Evolutionary conservation across 2,329 filamentous ascomycete species (phyloP), one percentile per base, ranked within the genome.

Genomic region (Epichloe uncinata): DNA sequence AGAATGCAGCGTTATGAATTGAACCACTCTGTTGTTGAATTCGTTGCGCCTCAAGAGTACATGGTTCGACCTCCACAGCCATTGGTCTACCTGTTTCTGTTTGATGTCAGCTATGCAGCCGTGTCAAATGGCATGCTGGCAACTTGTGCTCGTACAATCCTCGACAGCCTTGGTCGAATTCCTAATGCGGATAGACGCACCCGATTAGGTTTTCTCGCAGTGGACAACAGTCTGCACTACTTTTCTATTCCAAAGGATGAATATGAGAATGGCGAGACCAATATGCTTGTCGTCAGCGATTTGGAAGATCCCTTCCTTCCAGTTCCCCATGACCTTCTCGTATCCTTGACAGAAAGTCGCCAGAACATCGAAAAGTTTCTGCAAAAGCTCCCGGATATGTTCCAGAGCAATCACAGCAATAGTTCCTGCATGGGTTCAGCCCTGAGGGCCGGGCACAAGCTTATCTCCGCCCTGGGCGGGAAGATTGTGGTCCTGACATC

Each of bases 41-140:
- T 96, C 63, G 87, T 98, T 57, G 93, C 93, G 12, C 93, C 93
- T 2, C 93, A 98, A 68, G 93, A 98, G 69, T 98, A 98, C 70
- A 98, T 98, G 93, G 93, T 98, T 36, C 85, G 93, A 53, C 90
- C 93, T 50, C 93, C 93, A 42, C 91, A 95, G 68, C 93, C 93
- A 38, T 75, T 97, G 38, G 91, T 96, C 38, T 97, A 97, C 65
- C 78, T 96, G 13, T 97, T 97, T 77, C 74, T 95, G 59, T 87
- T 97, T 61, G 91, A 96, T 60, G 90, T 96, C 55, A 95, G 88
- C 73, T 94, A 89, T 60, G 82, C 87, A 12, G 82, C 91, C 34
- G 86, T 96, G 15, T 89, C 88, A 15, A 95, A 84, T 55, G 93
- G 93, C 45, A 81, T 98, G 34, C 74, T 97, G 52, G 93, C 93